These are phyloP conservation scores for Pseudomicrostroma phylloplanum DNA, from an alignment of 1,284 basidiomycete genomes.

Conservation along the genomic window DNA sequence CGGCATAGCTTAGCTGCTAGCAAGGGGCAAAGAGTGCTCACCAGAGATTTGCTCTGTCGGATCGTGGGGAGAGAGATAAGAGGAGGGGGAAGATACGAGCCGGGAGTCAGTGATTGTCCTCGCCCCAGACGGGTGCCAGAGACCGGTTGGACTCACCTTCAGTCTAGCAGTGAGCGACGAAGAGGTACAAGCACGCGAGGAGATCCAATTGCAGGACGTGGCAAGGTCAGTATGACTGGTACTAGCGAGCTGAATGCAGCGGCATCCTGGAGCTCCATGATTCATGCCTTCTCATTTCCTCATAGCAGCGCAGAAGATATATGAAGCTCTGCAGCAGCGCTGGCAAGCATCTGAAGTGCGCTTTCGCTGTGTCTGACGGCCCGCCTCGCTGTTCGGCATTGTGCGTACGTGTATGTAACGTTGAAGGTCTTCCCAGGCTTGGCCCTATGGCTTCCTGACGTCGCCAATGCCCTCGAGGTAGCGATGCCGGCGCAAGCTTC, in stretches of 20 bases:
- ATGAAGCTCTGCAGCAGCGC: too few species aligned
- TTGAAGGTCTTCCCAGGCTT: too few species aligned
- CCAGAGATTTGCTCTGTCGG: slow-evolving; percentile 23
- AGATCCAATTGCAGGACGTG: background rate
- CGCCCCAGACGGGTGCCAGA: background rate
- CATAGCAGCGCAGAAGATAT: too few species aligned
- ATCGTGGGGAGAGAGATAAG: background rate
- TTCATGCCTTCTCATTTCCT: too few species aligned
- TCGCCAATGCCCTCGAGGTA: background rate
- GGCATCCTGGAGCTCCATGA: too few species aligned
- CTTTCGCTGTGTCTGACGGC: too few species aligned
- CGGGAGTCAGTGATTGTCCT: background rate
- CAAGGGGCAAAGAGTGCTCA: slow-evolving; percentile 1
- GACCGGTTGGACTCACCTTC: slow-evolving; percentile 2
- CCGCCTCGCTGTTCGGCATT: too few species aligned
- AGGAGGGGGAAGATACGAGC: background rate
- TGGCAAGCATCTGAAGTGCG: too few species aligned
- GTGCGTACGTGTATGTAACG: too few species aligned
- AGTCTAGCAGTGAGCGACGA: background rate
- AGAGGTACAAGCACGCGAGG: background rate
- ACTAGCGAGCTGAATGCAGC: background rate
- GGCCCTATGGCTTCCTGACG: background rate
- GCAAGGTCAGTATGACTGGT: background rate
- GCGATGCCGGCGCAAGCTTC: background rate
- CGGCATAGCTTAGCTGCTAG: background rate